Percentiles rank a stretch among this genome's conserved stretches.
Evolutionary conservation across 352 stramenopile genomes (phyloP).

Genomic region (Blastocystis sp.): DNA sequence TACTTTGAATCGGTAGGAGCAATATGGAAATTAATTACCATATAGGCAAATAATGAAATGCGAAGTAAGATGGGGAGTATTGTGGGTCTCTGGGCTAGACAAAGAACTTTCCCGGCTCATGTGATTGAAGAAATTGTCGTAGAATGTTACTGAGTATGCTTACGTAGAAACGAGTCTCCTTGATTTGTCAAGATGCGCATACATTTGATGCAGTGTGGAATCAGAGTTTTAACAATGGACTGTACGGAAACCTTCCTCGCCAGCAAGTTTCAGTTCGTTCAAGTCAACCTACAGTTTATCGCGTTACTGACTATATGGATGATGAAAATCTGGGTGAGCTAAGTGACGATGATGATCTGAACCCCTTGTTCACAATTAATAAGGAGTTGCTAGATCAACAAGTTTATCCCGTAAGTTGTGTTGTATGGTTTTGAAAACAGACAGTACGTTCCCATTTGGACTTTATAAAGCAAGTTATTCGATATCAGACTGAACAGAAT

Average conservation of each 20-base stretch:
- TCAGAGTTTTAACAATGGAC: background rate
- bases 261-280: background rate
- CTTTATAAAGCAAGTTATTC: conserved; percentile 15
- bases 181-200: background rate
- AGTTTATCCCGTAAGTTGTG: background rate
- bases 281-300: background rate
- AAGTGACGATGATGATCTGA: conserved; percentile 21
- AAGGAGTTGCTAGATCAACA: background rate
- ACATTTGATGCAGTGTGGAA: background rate
- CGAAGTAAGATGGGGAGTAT: background rate
- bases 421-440: background rate
- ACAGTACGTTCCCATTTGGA: conserved; percentile 32
- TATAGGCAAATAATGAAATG: conserved; percentile 32
- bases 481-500: conserved; percentile 46
- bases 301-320: background rate
- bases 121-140: conserved; percentile 37
- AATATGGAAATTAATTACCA: background rate
- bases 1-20: conserved; percentile 49
- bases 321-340: background rate
- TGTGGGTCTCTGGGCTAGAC: conserved; percentile 7
- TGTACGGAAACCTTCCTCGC: background rate
- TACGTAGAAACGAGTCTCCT: background rate
- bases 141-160: background rate
- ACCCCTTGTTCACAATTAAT: conserved; percentile 42
- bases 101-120: background rate